phyloP scores from a whole-genome alignment of 1,284 basidiomycete species.

The Rhodofomes roseus region DNA sequence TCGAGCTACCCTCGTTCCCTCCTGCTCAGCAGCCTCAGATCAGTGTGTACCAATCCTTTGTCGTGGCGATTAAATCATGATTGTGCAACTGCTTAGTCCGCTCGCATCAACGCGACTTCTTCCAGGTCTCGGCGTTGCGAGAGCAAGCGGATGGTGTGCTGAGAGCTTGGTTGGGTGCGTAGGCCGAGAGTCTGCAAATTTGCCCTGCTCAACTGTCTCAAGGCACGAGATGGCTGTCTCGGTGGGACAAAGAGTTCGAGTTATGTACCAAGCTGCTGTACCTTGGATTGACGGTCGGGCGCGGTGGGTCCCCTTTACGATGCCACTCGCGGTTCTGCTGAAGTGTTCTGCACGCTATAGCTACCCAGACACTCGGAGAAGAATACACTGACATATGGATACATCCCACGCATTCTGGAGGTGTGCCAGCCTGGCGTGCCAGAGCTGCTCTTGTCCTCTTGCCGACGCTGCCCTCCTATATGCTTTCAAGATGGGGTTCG shows the following conservation, averaged over 20 bases:
- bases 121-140: constrained; percentile 71
- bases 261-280: constrained; percentile 70
- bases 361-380: constrained; percentile 82
- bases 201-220: constrained; percentile 4
- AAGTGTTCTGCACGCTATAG: constrained; percentile 33
- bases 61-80: neutral
- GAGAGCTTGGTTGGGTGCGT: constrained; percentile 74
- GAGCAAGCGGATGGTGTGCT: constrained; percentile 76
- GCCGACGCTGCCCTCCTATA: constrained; percentile 58
- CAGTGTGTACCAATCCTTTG: constrained; percentile 46
- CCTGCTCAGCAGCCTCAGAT: constrained; percentile 83
- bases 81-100: constrained; percentile 51
- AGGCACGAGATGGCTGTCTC: constrained; percentile 87
- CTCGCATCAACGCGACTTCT: constrained; percentile 81
- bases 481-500: constrained; percentile 49
- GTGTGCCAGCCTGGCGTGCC: constrained; percentile 38
- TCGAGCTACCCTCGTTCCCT: constrained; percentile 50
- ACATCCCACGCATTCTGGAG: constrained; percentile 41
- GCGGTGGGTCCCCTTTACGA: constrained; percentile 43
- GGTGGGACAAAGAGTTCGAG: constrained; percentile 80
- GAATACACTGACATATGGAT: constrained; percentile 90
- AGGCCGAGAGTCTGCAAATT: neutral
- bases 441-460: constrained; percentile 63
- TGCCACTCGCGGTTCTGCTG: neutral
- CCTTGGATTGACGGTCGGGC: constrained; percentile 73